A percentile compares a stretch with the other conserved stretches of the same genome.
These are phyloP conservation scores for Zygotorulaspora chibaensis DNA, from an alignment of 805 yeast genomes.

Conservation along the genomic window DNA sequence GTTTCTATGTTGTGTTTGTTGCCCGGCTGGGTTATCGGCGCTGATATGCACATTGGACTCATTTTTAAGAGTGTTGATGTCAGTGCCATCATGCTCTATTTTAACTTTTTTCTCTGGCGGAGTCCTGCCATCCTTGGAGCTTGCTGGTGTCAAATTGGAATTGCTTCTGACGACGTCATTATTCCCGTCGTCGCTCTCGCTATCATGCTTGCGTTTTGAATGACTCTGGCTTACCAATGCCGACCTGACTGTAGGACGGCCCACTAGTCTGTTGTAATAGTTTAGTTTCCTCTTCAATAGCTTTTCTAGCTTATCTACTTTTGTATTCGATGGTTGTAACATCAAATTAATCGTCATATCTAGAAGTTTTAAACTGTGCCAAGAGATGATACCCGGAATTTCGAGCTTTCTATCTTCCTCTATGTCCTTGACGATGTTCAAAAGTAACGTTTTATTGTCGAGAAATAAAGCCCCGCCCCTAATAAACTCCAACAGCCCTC, in stretches of 20 bases:
- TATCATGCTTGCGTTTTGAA: slow-evolving; percentile 2
- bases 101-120: slow-evolving; percentile 16
- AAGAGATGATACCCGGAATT: slow-evolving; percentile 58
- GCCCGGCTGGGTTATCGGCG: background rate
- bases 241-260: slow-evolving; percentile 17
- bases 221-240: background rate
- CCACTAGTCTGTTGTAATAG: slow-evolving; percentile 29
- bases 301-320: slow-evolving; percentile 29
- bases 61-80: background rate
- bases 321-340: slow-evolving; percentile 47
- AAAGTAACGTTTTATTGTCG: slow-evolving; percentile 57
- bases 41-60: background rate
- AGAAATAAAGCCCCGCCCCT: slow-evolving; percentile 78
- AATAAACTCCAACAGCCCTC: slow-evolving; percentile 75
- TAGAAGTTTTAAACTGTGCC: slow-evolving; percentile 49
- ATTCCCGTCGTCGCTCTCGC: slow-evolving; percentile 7
- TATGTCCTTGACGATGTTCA: slow-evolving; percentile 47
- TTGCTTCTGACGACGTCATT: slow-evolving; percentile 8
- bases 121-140: slow-evolving; percentile 11
- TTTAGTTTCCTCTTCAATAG: slow-evolving; percentile 26
- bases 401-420: slow-evolving; percentile 48
- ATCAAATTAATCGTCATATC: slow-evolving; percentile 60
- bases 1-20: background rate
- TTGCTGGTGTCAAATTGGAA: slow-evolving; percentile 9
- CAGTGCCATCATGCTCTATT: slow-evolving; percentile 9